Evolutionary conservation across 2,329 filamentous ascomycete genomes (phyloP).

Genomic region (Myriosclerotinia duriaeana): DNA sequence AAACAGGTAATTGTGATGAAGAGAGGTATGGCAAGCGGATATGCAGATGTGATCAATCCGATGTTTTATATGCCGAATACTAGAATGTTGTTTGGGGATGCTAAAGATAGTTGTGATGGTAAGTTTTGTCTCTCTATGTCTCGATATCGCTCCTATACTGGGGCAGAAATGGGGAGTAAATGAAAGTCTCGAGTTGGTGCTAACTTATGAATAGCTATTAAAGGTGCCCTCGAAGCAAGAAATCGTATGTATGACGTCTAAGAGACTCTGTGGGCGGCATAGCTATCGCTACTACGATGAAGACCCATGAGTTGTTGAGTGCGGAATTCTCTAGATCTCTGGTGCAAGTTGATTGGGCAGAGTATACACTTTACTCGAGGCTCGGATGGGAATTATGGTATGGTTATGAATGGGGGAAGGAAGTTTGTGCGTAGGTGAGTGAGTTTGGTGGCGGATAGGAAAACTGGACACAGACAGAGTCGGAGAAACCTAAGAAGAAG

Average conservation of each 20-base stretch:
- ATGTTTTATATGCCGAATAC: constrained; percentile 92
- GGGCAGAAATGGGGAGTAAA: constrained; percentile 44
- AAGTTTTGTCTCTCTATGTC: constrained; percentile 25
- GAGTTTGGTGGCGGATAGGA: background rate
- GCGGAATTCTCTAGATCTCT: background rate
- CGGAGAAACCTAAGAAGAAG: too few species aligned
- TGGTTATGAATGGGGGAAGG: too few species aligned
- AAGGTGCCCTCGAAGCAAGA: constrained; percentile 30
- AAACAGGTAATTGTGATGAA: constrained; percentile 95
- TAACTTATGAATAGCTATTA: constrained; percentile 40
- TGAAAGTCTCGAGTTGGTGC: constrained; percentile 51
- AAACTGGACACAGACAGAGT: background rate
- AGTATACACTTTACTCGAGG: background rate
- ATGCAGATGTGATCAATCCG: constrained; percentile 87
- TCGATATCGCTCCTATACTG: constrained; percentile 19
- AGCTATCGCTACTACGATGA: fast-evolving
- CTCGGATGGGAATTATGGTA: background rate
- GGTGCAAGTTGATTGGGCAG: background rate
- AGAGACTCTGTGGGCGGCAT: background rate
- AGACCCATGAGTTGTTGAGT: fast-evolving
- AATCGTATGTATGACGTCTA: constrained; percentile 35
- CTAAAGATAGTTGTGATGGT: constrained; percentile 80
- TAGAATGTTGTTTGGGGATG: constrained; percentile 90
- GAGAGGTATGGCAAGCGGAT: constrained; percentile 82
- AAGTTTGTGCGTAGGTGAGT: background rate